A percentile compares a stretch with the other conserved stretches of the same genome.
Evolutionary conservation across 2,329 filamentous ascomycete species (phyloP).

Genomic region (Phyllosticta ampelicida): DNA sequence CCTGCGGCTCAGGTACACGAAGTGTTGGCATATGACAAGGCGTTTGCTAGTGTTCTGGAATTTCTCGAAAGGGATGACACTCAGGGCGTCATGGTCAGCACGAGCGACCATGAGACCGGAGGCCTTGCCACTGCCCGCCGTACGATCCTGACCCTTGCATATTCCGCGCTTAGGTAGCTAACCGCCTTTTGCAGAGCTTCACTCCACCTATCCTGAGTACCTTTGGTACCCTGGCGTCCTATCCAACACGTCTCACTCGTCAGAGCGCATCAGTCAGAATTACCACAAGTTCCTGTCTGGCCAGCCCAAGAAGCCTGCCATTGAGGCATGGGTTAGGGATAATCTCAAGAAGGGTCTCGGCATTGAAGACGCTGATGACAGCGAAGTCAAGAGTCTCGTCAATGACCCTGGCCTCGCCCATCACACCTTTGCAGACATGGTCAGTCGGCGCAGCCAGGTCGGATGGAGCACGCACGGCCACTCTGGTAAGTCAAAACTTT

Average conservation of each 20-base stretch:
- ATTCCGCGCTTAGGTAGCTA: background rate
- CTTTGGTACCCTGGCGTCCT: conserved; percentile 76
- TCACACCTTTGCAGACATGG: conserved; percentile 67
- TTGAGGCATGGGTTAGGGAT: conserved; percentile 52
- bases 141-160: conserved; percentile 29
- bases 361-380: conserved; percentile 58
- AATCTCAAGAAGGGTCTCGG: conserved; percentile 64
- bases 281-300: conserved; percentile 48
- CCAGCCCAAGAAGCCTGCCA: conserved; percentile 20
- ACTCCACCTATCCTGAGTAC: conserved; percentile 54
- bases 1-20: conserved; percentile 56
- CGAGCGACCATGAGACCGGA: conserved; percentile 93
- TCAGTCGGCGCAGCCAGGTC: conserved; percentile 76
- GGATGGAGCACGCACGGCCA: conserved; percentile 89
- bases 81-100: conserved; percentile 73
- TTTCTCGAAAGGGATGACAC: conserved; percentile 67
- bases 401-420: conserved; percentile 45
- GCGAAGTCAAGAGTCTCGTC: conserved; percentile 59
- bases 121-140: conserved; percentile 73
- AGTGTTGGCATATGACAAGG: conserved; percentile 86
- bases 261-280: conserved; percentile 56
- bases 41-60: conserved; percentile 72
- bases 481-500: conserved; percentile 38
- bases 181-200: conserved; percentile 36
- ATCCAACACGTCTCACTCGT: conserved; percentile 64